Conservation (phyloP, 345 rosid species). For the Lenwebbia sp. region DNA sequence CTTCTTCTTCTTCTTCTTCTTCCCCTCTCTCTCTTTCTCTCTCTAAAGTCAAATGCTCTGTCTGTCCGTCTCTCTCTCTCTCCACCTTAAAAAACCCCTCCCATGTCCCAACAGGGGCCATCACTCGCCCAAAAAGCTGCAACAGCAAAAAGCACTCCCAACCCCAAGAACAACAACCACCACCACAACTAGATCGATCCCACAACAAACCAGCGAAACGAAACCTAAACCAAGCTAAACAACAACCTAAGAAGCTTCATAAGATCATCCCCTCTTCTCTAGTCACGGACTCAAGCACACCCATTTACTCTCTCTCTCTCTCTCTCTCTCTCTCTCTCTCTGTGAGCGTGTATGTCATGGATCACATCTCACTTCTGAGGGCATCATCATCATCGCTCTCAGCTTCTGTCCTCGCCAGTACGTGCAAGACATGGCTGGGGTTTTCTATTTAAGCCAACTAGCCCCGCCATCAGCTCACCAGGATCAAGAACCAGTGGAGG, state of each 20-base stretch:
- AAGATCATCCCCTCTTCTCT: background rate
- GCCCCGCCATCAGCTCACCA: background rate
- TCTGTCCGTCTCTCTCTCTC: background rate
- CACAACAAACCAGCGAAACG: background rate
- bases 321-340: background rate
- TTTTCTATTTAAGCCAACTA: background rate
- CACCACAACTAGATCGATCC: conserved; percentile 20
- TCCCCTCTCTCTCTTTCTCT: background rate
- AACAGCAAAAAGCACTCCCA: background rate
- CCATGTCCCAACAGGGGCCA: background rate
- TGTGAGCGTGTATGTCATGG: background rate
- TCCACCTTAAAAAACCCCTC: background rate
- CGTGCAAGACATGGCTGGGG: background rate
- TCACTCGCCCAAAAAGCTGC: background rate
- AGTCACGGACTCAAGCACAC: background rate
- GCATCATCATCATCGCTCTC: background rate
- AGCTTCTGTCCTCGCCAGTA: background rate
- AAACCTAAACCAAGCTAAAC: background rate
- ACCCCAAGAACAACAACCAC: conserved; percentile 7
- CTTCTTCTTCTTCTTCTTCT: background rate
- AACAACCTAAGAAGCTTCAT: background rate
- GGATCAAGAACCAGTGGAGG: background rate
- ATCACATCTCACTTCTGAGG: background rate
- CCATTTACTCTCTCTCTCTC: background rate
- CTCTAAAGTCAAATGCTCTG: background rate